Evolutionary conservation across 768 basidiomycete species (phyloP).

Genomic region (Mycena albidolilacea): DNA sequence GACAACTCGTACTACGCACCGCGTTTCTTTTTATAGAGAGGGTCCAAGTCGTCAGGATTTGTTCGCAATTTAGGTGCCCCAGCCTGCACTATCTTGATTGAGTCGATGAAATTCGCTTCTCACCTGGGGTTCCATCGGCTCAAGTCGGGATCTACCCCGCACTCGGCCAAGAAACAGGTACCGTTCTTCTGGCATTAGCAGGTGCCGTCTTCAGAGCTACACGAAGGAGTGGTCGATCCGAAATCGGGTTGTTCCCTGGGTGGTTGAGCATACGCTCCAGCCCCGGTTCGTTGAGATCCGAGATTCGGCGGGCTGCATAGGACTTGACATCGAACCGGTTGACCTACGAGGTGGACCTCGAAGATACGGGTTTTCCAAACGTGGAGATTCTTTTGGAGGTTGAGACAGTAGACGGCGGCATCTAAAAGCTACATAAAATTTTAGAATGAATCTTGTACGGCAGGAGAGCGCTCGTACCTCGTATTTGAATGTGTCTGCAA

Average conservation of each 20-base stretch:
- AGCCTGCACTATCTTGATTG: conserved; percentile 2
- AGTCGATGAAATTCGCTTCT: too few species aligned
- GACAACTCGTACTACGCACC: not conserved
- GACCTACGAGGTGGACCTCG: not conserved
- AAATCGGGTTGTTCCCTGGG: not conserved
- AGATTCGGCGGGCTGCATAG: not conserved
- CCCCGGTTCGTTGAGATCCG: not conserved
- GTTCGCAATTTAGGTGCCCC: conserved; percentile 3
- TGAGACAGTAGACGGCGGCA: conserved; percentile 2
- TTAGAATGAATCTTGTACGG: not conserved
- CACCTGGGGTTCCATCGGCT: not conserved
- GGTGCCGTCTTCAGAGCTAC: too few species aligned
- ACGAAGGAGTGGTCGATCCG: too few species aligned
- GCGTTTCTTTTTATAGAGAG: not conserved
- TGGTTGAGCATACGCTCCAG: not conserved
- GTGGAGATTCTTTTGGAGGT: not conserved
- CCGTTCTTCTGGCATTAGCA: not conserved
- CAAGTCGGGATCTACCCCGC: not conserved
- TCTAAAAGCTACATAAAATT: not conserved
- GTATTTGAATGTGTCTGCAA: not conserved
- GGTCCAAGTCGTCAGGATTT: not conserved
- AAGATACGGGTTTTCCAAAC: conserved; percentile 5
- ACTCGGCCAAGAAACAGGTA: not conserved
- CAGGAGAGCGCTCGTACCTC: conserved; percentile 6
- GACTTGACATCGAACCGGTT: not conserved